Evolutionary conservation across 2,329 filamentous ascomycete species (phyloP), one percentile per base, ranked within the genome.

Genomic region (Rhinocladiella mackenziei): DNA sequence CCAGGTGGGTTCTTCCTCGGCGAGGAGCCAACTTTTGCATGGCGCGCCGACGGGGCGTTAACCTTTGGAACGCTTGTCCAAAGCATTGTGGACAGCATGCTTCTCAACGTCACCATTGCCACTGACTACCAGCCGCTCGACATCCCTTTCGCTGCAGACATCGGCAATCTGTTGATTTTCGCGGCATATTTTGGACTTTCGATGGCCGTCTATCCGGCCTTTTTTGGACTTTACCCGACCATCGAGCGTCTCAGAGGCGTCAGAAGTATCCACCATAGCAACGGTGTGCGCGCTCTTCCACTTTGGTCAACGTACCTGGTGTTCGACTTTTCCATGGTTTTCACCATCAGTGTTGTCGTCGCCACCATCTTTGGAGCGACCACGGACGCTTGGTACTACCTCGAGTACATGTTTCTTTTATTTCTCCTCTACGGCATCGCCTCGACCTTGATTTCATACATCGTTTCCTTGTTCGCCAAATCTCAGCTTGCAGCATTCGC

Each of bases 161-260:
- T 81, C 6, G 86, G 86, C 14, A 74, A 89, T 37, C 81, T 83
- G 1, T 67, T 95, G 17, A 86, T 94, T 60, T 72, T 94, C 13
- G 78, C 91, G 29, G 72, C 86, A 6, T 95, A 95, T 64, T 84
- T 92, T 61, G 81, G 84, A 10, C 73, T 96, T 6, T 86, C 83
- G 1, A 80, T 94, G 65, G 75, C 78, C 5, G 81, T 82, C 1
- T 92, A 84, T 57, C 88, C 89, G 1, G 87, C 84, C 10, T 89
- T 96, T 70, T 94, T 95, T 57, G 79, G 85, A 0, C 70, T 96
- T 3, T 96, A 96, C 59, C 86, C 88, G 0, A 94, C 87, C n/a
- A 72, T 85, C 20, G 89, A 96, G 64, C 77, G 88, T 18, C 71
- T 88, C 7, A 73, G 81, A 37, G 84, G 88, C 52, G 86, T 96